These are phyloP conservation scores for Mucor sp. DNA, from an alignment of 371 early-diverging fungal genomes.

Conservation along the genomic window DNA sequence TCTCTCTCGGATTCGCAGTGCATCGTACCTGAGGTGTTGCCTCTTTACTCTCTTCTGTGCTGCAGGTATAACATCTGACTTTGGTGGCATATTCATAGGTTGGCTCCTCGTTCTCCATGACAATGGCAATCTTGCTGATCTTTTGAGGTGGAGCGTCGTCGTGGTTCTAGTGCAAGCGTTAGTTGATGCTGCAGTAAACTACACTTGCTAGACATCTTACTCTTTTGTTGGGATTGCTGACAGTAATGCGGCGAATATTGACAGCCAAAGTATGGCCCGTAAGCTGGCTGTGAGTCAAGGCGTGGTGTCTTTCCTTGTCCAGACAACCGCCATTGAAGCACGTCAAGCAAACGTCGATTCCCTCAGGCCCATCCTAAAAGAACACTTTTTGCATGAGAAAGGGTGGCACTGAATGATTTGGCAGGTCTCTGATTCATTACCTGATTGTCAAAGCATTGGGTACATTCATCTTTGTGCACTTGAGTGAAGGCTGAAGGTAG, in stretches of 20 bases:
- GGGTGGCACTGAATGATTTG: not conserved
- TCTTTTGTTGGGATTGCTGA: conserved; percentile 39
- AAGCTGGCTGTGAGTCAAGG: conserved; percentile 70
- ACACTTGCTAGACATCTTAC: conserved; percentile 10
- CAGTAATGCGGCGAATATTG: conserved; percentile 76
- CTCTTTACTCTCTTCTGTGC: conserved; percentile 42
- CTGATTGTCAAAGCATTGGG: conserved; percentile 89
- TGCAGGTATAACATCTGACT: conserved; percentile 74
- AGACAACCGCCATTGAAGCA: conserved; percentile 94
- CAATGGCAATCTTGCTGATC: conserved; percentile 89
- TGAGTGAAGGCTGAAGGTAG: conserved; percentile 51
- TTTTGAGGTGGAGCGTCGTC: conserved; percentile 74
- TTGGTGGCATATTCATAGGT: conserved; percentile 71
- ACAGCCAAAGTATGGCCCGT: conserved; percentile 78
- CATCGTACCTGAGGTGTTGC: conserved; percentile 32
- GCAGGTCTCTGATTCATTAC: conserved; percentile 40
- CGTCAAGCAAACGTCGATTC: conserved; percentile 90
- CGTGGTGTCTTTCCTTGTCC: conserved; percentile 66
- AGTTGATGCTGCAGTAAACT: not conserved
- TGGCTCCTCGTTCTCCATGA: conserved; percentile 68
- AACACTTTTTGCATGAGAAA: not conserved
- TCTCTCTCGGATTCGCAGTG: not conserved
- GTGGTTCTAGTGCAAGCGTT: conserved; percentile 12
- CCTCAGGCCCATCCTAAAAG: conserved; percentile 64
- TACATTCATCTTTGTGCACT: conserved; percentile 96